A percentile compares a stretch with the other conserved stretches of the same genome.
phyloP scores from a whole-genome alignment of 2,329 filamentous ascomycete genomes.

The Teratosphaeriaceae sp. region DNA sequence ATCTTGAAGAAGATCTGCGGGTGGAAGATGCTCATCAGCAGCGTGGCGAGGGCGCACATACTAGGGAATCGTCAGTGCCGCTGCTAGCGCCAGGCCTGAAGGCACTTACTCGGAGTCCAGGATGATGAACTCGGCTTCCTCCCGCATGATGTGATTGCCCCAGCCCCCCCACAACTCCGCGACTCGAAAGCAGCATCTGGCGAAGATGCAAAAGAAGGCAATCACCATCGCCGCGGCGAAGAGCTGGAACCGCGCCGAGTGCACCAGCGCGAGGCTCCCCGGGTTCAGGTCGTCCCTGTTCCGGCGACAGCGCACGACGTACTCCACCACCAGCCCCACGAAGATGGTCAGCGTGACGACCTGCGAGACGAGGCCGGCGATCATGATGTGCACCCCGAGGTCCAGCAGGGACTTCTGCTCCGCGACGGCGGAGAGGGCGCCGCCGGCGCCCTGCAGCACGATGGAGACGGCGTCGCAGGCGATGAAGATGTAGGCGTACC shows the following conservation, averaged over 20 bases:
- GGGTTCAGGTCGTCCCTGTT: constrained; percentile 18
- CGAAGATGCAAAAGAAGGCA: constrained; percentile 21
- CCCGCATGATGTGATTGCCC: too few relatives aligned
- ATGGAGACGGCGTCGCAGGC: constrained; percentile 53
- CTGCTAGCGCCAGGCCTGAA: too few relatives aligned
- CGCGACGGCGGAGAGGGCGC: constrained; percentile 50
- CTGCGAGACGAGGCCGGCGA: constrained; percentile 52
- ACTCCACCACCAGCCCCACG: constrained; percentile 35
- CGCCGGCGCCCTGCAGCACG: constrained; percentile 52
- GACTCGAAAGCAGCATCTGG: constrained; percentile 25
- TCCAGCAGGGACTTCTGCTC: constrained; percentile 35
- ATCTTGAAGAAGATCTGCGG: too few relatives aligned
- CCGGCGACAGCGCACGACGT: constrained; percentile 18
- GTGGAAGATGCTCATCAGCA: too few relatives aligned
- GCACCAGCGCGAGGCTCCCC: constrained; percentile 30
- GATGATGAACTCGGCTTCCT: too few relatives aligned
- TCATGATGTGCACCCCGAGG: constrained; percentile 50
- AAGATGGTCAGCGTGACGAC: constrained; percentile 48
- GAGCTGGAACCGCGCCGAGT: constrained; percentile 18
- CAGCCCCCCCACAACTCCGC: constrained; percentile 25
- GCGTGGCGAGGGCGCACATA: too few relatives aligned
- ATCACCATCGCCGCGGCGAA: constrained; percentile 21
- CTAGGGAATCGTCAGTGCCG: too few relatives aligned
- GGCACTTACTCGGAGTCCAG: too few relatives aligned
- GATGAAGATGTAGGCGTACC: constrained; percentile 53